These are phyloP conservation scores for Azolla pinnata DNA, from an alignment of 75 land plant genomes.

Conservation along the genomic window DNA sequence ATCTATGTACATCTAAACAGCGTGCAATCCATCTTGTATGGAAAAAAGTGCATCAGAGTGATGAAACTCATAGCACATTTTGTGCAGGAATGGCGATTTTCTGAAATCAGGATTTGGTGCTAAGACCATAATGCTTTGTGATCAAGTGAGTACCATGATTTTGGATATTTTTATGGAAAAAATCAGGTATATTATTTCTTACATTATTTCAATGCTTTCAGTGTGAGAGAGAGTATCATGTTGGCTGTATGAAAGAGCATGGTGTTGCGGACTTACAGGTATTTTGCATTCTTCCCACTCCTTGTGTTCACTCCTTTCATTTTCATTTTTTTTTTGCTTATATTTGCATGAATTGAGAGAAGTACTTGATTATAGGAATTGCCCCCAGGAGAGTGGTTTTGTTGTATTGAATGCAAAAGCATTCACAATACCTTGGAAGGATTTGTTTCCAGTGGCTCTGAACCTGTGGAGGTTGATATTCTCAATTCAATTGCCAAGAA, in stretches of 20 bases:
- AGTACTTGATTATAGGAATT: slow-evolving; percentile 49
- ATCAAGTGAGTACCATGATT: slow-evolving; percentile 65
- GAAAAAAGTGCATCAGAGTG: no score
- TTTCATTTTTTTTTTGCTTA: no score
- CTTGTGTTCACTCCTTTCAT: no score
- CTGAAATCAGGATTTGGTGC: slow-evolving; percentile 47
- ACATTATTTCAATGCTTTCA: slow-evolving; percentile 11
- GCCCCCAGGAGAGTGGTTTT: slow-evolving; percentile 78
- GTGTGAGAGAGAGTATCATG: slow-evolving; percentile 82
- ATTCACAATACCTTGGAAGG: slow-evolving; percentile 39
- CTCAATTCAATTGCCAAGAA: slow-evolving; percentile 5
- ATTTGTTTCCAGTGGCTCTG: slow-evolving; percentile 29
- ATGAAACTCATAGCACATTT: no score
- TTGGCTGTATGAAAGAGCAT: slow-evolving; percentile 62
- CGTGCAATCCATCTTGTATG: no score
- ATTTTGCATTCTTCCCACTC: not conserved
- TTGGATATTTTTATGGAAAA: no score
- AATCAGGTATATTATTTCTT: not conserved
- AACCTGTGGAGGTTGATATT: slow-evolving; percentile 16
- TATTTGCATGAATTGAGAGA: no score
- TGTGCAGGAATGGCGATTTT: slow-evolving; percentile 50
- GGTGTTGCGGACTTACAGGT: slow-evolving; percentile 61
- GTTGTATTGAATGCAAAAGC: slow-evolving; percentile 41
- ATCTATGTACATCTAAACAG: no score
- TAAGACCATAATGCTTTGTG: slow-evolving; percentile 64